A percentile compares a stretch with the other conserved stretches of the same genome.
phyloP scores from a whole-genome alignment of 305 asterid species.

The Vinca major region DNA sequence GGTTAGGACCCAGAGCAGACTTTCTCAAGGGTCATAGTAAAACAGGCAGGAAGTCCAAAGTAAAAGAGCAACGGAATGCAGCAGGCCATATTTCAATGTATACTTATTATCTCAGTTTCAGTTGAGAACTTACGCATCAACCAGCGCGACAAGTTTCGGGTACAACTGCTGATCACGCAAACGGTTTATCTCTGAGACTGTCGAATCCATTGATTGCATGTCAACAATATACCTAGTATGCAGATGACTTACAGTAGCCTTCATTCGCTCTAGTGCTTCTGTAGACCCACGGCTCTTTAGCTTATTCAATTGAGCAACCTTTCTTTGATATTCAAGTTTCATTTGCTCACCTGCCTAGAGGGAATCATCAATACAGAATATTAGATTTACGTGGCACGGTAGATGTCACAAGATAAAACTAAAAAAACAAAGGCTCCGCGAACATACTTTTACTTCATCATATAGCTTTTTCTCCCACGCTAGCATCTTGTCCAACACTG shows the following conservation, averaged over 20 bases:
- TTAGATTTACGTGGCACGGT: background rate
- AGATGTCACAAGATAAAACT: background rate
- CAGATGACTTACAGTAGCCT: conserved; percentile 94
- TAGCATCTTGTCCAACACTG: conserved; percentile 97
- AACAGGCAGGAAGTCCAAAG: background rate
- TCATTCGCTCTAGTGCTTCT: conserved; percentile 77
- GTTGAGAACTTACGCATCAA: conserved; percentile 68
- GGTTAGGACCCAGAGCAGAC: conserved; percentile 7
- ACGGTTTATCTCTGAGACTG: conserved; percentile 90
- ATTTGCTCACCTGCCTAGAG: conserved; percentile 89
- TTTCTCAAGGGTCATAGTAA: background rate
- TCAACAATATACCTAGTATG: conserved; percentile 98
- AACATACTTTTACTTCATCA: conserved; percentile 91
- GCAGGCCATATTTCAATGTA: background rate
- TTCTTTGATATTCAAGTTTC: conserved; percentile 89
- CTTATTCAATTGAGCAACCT: conserved; percentile 73
- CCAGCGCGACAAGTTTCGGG: conserved; percentile 77
- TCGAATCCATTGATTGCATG: conserved; percentile 99
- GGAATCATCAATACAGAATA: conserved; percentile 11
- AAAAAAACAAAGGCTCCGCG: background rate
- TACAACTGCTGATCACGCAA: conserved; percentile 86
- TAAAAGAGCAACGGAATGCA: background rate
- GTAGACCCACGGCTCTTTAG: conserved; percentile 76
- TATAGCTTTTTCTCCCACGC: conserved; percentile 99
- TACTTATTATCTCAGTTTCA: background rate